Base-by-base conservation (phyloP, 257 asterid genomes). In the Solanum chilense region DNA sequence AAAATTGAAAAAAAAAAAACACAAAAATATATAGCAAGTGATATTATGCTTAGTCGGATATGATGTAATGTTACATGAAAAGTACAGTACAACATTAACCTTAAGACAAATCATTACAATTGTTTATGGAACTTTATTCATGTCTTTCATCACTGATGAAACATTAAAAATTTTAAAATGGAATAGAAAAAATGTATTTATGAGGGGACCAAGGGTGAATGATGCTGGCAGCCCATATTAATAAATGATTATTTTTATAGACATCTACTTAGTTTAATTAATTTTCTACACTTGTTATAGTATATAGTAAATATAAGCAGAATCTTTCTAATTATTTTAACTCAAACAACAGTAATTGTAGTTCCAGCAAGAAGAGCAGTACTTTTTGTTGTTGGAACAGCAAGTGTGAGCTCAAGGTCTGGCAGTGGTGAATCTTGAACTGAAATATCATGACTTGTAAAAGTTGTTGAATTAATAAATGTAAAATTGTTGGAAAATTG, bases 351-450 rank as follows among this genome's bases (percentile, higher is more conserved):
- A 12, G 85, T 68, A 47, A 88, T 84, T 18, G 89, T 77, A 83
- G 66, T 85, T 42, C 45, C 75, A 68, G 52, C 35, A 42, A 85
- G 31, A 69, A 42, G 73, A 21, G 31, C 62, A 56, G 64, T 56
- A 62, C 60, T 15, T 58, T 86, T 39, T 82, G 69, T 82, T 12
- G 49, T 76, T 29, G 90, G 85, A 73, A n/a, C 82, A 8, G 88
- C 90, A 86, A 88, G 90, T 29, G 89, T 82, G 12, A 88, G 87
- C 75, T 88, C 90, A 3, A 88, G 78, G 33, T 88, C 84, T 31
- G 87, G 90, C 18, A 64, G 27, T 35, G 58, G 9, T 35, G 87
- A 80, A 42, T 45, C 68, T 85, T 49, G 83, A 52, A 25, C 14
- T 80, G 68, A 80, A 47, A 80, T 47, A 7, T 47, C 15, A 80